Base-by-base conservation (phyloP, 169 alveolate species). In the Fabrea salina region DNA sequence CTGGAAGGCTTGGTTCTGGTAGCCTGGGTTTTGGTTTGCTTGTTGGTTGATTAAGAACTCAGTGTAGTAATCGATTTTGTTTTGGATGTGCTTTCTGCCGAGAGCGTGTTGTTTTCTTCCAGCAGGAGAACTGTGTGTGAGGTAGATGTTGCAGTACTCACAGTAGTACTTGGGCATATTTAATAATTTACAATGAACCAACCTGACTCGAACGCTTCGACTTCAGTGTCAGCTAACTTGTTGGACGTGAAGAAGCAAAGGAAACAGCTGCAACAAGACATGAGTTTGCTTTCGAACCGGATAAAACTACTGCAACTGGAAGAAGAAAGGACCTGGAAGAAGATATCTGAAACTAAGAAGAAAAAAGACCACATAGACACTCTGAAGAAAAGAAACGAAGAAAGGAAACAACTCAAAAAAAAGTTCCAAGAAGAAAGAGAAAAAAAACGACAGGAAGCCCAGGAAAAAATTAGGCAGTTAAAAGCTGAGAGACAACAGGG, bases 161-260 rank as follows among this genome's bases (percentile, higher is more conserved):
- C 99, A 98, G 93, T 97, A 98, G 89, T 91, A 98, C 91, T 98
- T 98, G 22, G 99, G 99, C 99, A 98, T 98, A 61, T 80, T 82
- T 27, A 27, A 27, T 35, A 33, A 50, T 49, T 22, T 33, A 68
- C 37, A 27, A 68, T 25, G 22, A 41, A n/a, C n/a, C n/a, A n/a
- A n/a, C n/a, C n/a, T n/a, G n/a, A n/a, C 82, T 47, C 56, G 19
- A 47, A n/a, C 19, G 56, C 56, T 47, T 47, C 56, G 16, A 47
- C 56, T 16, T 47, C 56, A 47, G 56, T n/a, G 30, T 47, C 56
- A n/a, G 30, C 56, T 47, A n/a, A n/a, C 56, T 25, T 47, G 2
- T 25, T 47, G 32, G 74, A 61, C 16, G 80, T 82, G 32, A 86
- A 71, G 53, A 51, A 58, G 19, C 82, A 80, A 33, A 57, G 90